Evolutionary conservation across 2,329 filamentous ascomycete species (phyloP).

Genomic region (Fusarium guadeloupense): DNA sequence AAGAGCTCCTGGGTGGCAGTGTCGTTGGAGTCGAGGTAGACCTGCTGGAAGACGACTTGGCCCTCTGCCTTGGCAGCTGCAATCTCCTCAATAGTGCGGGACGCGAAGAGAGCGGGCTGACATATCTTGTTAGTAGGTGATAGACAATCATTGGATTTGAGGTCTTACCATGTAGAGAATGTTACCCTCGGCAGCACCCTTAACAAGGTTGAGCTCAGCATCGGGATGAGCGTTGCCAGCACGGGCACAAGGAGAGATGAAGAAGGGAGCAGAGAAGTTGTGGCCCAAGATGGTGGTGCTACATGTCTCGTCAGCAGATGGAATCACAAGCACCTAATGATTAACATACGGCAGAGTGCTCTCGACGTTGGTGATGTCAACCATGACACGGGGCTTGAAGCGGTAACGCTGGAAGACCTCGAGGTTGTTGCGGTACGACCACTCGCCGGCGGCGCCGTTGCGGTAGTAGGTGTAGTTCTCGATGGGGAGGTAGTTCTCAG

Average conservation of each 20-base stretch:
- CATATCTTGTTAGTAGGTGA: not conserved
- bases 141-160: no score
- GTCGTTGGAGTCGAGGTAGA: constrained; percentile 46
- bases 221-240: constrained; percentile 56
- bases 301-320: not conserved
- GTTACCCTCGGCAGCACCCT: constrained; percentile 57
- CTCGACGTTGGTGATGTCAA: constrained; percentile 59
- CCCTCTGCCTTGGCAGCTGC: constrained; percentile 48
- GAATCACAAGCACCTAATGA: not conserved
- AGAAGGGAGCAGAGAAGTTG: constrained; percentile 65
- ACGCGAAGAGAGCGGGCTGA: constrained; percentile 49
- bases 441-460: constrained; percentile 65
- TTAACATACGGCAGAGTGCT: constrained; percentile 46
- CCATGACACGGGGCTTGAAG: constrained; percentile 58
- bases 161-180: constrained; percentile 59
- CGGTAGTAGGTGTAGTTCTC: constrained; percentile 66
- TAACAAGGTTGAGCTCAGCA: constrained; percentile 60
- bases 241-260: constrained; percentile 60
- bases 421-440: constrained; percentile 65
- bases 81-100: constrained; percentile 50
- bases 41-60: constrained; percentile 53
- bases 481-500: constrained; percentile 57
- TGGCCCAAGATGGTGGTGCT: constrained; percentile 61
- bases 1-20: constrained; percentile 47
- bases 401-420: constrained; percentile 61